These are phyloP conservation scores for Colletotrichum tofieldiae DNA, from an alignment of 2,329 filamentous ascomycete genomes.

Conservation along the genomic window DNA sequence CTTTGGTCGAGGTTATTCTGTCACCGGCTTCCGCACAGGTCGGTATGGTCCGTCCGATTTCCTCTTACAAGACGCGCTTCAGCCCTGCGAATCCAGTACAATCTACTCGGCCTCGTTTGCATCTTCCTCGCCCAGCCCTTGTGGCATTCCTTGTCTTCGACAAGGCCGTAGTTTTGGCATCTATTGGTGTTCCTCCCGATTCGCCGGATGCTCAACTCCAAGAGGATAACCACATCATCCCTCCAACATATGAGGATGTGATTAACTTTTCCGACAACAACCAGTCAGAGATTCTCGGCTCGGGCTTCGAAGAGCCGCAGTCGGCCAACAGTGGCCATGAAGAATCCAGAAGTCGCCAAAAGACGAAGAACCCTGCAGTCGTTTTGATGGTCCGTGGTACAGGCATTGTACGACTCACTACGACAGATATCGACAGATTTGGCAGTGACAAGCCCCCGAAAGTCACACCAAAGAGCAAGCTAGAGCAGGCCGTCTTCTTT, in stretches of 20 bases:
- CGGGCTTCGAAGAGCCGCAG: slow-evolving; percentile 73
- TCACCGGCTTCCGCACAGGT: slow-evolving; percentile 68
- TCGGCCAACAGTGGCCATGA: slow-evolving; percentile 54
- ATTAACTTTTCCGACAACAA: slow-evolving; percentile 82
- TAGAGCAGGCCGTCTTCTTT: slow-evolving; percentile 96
- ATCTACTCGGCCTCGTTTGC: slow-evolving; percentile 73
- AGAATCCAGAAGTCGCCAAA: slow-evolving; percentile 67
- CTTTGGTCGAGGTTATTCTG: slow-evolving; percentile 80
- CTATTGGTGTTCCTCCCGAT: slow-evolving; percentile 77
- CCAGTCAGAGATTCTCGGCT: slow-evolving; percentile 75
- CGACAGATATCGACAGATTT: slow-evolving; percentile 73
- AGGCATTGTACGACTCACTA: slow-evolving; percentile 73
- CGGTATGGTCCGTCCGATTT: slow-evolving; percentile 78
- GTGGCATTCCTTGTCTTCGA: slow-evolving; percentile 89
- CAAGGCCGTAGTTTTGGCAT: slow-evolving; percentile 83
- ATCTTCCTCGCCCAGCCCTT: slow-evolving; percentile 83
- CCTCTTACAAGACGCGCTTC: slow-evolving; percentile 72
- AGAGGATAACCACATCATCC: slow-evolving; percentile 74
- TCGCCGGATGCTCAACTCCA: slow-evolving; percentile 84
- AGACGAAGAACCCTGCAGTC: slow-evolving; percentile 74
- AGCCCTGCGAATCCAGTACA: slow-evolving; percentile 58
- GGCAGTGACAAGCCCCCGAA: slow-evolving; percentile 70
- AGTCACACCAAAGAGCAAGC: slow-evolving; percentile 87
- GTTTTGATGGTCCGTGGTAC: slow-evolving; percentile 75
- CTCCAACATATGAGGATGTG: slow-evolving; percentile 86